Conservation (phyloP, 2,329 filamentous ascomycete genomes). For the Phaeoacremonium minimum region DNA sequence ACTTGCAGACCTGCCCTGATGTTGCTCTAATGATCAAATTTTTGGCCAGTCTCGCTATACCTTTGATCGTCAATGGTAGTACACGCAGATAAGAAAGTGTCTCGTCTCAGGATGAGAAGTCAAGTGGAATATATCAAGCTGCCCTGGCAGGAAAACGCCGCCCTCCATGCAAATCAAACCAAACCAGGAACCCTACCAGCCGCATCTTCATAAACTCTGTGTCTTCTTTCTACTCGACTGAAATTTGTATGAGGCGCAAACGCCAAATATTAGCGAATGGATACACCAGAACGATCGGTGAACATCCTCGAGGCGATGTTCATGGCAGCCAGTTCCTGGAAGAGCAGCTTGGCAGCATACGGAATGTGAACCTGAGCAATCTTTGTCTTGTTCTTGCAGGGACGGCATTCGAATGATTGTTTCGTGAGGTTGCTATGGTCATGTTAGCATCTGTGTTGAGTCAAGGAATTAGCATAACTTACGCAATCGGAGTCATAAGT, state of each 20-base stretch:
- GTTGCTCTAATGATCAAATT: too few relatives aligned
- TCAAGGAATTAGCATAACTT: slow-evolving; percentile 44
- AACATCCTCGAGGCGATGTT: slow-evolving; percentile 98
- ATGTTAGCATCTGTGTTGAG: slow-evolving; percentile 21
- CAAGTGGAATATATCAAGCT: too few relatives aligned
- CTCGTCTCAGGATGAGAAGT: too few relatives aligned
- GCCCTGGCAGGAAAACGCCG: slow-evolving; percentile 1
- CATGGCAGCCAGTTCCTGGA: slow-evolving; percentile 97
- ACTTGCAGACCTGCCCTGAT: too few relatives aligned
- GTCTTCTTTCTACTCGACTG: too few relatives aligned
- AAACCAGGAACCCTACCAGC: not conserved
- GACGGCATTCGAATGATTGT: slow-evolving; percentile 91
- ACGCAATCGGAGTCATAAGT: slow-evolving; percentile 98
- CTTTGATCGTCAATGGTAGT: too few relatives aligned
- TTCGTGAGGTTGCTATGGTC: slow-evolving; percentile 77
- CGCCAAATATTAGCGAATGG: slow-evolving; percentile 49
- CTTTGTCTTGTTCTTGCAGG: slow-evolving; percentile 98
- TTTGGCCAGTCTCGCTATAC: too few relatives aligned
- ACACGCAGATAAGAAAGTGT: too few relatives aligned
- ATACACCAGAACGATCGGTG: slow-evolving; percentile 75
- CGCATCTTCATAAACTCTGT: not conserved
- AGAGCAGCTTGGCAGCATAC: slow-evolving; percentile 94
- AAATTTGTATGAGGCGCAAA: not conserved
- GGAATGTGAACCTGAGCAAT: slow-evolving; percentile 98
- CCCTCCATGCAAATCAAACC: not conserved